phyloP scores from a whole-genome alignment of 257 asterid species.

The Solanum microdontum region DNA sequence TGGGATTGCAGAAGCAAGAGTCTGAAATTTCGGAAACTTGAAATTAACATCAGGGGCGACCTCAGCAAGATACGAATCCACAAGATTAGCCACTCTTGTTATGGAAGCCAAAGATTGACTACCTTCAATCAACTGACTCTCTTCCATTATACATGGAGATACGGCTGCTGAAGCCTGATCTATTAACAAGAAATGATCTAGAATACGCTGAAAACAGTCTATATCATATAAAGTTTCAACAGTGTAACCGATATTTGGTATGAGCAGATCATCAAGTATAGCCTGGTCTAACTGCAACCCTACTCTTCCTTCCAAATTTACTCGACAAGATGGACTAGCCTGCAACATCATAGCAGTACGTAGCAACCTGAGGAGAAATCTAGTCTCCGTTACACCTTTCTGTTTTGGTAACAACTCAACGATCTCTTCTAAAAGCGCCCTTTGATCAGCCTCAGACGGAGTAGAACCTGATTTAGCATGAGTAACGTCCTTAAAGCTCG shows the following conservation, averaged over 20 bases:
- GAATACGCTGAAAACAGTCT: conserved; percentile 84
- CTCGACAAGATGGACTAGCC: conserved; percentile 52
- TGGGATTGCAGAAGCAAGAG: conserved; percentile 72
- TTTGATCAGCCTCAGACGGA: conserved; percentile 78
- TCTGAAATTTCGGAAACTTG: conserved; percentile 61
- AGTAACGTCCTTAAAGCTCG: conserved; percentile 48
- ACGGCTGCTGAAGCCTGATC: conserved; percentile 51
- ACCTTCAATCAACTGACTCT: conserved; percentile 30
- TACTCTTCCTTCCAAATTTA: conserved; percentile 59
- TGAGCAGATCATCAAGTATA: conserved; percentile 51
- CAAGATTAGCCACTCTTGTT: conserved; percentile 76
- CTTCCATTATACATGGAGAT: conserved; percentile 59
- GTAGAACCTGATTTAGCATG: conserved; percentile 33
- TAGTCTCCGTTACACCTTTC: conserved; percentile 54
- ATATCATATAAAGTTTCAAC: conserved; percentile 68
- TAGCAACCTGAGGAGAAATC: conserved; percentile 64
- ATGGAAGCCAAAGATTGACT: conserved; percentile 33
- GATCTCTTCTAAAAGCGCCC: conserved; percentile 64
- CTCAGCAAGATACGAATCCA: conserved; percentile 80
- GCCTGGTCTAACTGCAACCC: conserved; percentile 79
- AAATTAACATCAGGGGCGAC: conserved; percentile 72
- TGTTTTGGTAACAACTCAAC: conserved; percentile 54
- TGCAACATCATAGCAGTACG: conserved; percentile 61
- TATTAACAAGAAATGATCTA: conserved; percentile 59
- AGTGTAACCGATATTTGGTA: conserved; percentile 55